A percentile compares a stretch with the other conserved stretches of the same genome.
Conservation (phyloP, 2,329 filamentous ascomycete species). For the Monilinia polystroma region DNA sequence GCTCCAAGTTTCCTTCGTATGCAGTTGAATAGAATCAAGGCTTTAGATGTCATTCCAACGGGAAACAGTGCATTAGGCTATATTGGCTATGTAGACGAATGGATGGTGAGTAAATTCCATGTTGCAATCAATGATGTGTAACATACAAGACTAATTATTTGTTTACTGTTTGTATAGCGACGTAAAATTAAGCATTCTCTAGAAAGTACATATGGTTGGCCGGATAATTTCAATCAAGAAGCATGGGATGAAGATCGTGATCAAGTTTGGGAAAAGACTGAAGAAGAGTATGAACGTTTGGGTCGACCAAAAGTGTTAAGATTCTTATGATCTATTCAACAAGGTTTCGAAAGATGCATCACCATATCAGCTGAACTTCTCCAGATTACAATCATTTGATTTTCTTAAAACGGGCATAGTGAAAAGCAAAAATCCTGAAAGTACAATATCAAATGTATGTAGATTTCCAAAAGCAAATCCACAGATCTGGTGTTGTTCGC, state of each 20-base stretch:
- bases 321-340: neutral
- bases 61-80: neutral
- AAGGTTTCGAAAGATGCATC: neutral
- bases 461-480: neutral
- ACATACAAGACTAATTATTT: no score
- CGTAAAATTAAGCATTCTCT: neutral
- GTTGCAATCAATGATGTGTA: no score
- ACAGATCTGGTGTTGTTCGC: neutral
- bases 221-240: neutral
- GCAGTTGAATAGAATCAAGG: constrained; percentile 5
- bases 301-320: neutral
- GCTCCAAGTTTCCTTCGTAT: constrained; percentile 9
- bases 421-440: constrained; percentile 1
- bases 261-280: neutral
- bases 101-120: neutral
- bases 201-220: constrained; percentile 8
- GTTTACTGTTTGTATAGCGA: no score
- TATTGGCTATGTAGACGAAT: neutral
- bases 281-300: neutral
- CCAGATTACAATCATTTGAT: neutral
- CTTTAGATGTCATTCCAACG: neutral
- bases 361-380: neutral
- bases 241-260: constrained; percentile 3
- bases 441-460: neutral
- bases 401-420: neutral